Conservation (phyloP, 768 basidiomycete genomes). For the Suillus weaverae region DNA sequence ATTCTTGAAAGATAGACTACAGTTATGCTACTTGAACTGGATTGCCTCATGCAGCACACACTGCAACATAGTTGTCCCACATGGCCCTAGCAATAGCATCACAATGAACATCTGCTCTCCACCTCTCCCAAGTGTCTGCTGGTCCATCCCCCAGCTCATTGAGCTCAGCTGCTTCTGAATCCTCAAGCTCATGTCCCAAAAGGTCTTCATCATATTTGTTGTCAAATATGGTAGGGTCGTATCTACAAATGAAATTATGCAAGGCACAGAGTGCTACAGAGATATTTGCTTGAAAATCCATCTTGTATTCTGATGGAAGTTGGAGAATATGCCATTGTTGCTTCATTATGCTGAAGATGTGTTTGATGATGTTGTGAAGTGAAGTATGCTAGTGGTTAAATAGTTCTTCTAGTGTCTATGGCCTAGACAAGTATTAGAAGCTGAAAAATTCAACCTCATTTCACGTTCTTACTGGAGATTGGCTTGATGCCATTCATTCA, state of each 20-base stretch:
- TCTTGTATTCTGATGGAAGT: constrained; percentile 10
- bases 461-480: not conserved
- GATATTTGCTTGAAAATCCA: constrained; percentile 21
- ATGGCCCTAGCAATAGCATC: no score
- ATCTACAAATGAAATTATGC: constrained; percentile 24
- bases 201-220: no score
- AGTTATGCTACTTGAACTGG: no score
- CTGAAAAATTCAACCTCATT: no score
- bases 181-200: no score
- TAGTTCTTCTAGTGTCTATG: not conserved
- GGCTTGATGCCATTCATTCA: constrained; percentile 1
- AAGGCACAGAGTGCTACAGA: constrained; percentile 21
- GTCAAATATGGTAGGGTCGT: not conserved
- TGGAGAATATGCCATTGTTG: constrained; percentile 15
- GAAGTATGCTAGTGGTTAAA: not conserved
- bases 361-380: not conserved
- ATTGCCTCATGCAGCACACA: no score
- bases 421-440: not conserved
- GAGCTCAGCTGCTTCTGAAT: no score
- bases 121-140: no score
- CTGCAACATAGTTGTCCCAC: no score
- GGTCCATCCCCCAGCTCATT: not conserved
- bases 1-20: no score
- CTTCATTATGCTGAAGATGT: constrained; percentile 18
- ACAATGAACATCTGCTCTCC: no score